These are phyloP conservation scores for Gossypium mustelinum DNA, from an alignment of 345 rosid species.

Conservation along the genomic window DNA sequence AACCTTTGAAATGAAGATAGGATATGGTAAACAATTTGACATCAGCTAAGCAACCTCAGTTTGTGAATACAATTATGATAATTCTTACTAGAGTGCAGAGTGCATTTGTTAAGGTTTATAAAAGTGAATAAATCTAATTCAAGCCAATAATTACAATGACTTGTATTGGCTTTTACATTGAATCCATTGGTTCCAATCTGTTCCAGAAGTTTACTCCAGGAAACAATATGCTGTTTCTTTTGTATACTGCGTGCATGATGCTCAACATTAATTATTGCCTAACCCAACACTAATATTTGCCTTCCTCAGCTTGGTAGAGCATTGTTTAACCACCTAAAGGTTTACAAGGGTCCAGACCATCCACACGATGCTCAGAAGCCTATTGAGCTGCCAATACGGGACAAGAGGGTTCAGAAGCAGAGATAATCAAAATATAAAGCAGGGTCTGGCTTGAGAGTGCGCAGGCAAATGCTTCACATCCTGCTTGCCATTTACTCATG, in stretches of 20 bases:
- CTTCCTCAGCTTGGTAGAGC: conserved; percentile 85
- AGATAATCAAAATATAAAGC: conserved; percentile 25
- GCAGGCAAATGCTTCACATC: conserved; percentile 14
- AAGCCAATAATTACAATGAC: neutral
- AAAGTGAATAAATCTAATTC: neutral
- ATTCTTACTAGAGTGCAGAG: neutral
- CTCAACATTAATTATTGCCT: neutral
- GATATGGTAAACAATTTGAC: neutral
- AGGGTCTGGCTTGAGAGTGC: conserved; percentile 16
- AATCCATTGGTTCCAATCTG: neutral
- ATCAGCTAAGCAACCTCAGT: neutral
- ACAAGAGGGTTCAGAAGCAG: conserved; percentile 73
- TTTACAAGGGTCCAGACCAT: conserved; percentile 87
- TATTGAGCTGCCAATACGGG: conserved; percentile 72
- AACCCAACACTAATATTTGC: neutral
- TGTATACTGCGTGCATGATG: neutral
- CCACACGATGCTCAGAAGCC: conserved; percentile 95
- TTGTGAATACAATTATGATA: neutral
- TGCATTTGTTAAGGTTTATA: neutral
- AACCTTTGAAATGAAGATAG: neutral
- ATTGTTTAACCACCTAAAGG: conserved; percentile 88
- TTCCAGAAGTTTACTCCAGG: neutral
- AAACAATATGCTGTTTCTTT: neutral
- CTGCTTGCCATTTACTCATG: neutral
- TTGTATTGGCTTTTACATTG: neutral